Evolutionary conservation across 2,329 filamentous ascomycete species (phyloP).

Genomic region (Salinomyces thailandicus): DNA sequence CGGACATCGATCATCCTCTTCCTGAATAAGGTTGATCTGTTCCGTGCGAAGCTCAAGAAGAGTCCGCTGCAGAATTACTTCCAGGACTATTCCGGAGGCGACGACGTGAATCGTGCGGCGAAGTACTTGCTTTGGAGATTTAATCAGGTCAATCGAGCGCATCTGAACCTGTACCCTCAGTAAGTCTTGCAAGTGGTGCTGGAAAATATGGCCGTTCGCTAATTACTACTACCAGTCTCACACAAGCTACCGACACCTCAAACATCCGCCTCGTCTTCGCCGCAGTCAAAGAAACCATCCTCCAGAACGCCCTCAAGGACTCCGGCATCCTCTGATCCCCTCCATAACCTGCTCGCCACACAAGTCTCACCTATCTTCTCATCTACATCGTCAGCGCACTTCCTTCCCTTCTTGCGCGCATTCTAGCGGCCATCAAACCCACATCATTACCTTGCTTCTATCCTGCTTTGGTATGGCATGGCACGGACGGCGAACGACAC

Average conservation of each 20-base stretch:
- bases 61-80: conserved; percentile 93
- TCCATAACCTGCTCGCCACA: no score
- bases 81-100: conserved; percentile 92
- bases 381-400: no score
- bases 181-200: conserved; percentile 42
- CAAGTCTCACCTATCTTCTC: no score
- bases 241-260: conserved; percentile 96
- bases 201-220: neutral
- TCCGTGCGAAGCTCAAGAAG: conserved; percentile 83
- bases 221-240: conserved; percentile 52
- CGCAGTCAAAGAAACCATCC: conserved; percentile 95
- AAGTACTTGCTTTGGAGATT: conserved; percentile 98
- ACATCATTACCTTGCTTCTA: no score
- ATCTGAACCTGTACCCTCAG: conserved; percentile 96
- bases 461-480: no score
- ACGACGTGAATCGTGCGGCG: conserved; percentile 94
- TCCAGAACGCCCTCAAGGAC: conserved; percentile 96
- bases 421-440: no score
- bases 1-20: conserved; percentile 97
- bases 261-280: conserved; percentile 97
- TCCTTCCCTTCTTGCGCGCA: no score
- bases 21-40: conserved; percentile 97
- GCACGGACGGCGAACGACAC: no score
- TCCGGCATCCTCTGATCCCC: conserved; percentile 74
- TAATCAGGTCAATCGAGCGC: conserved; percentile 93